Base-by-base conservation (phyloP, 1,139 yeast species). In the Pichia sp. region DNA sequence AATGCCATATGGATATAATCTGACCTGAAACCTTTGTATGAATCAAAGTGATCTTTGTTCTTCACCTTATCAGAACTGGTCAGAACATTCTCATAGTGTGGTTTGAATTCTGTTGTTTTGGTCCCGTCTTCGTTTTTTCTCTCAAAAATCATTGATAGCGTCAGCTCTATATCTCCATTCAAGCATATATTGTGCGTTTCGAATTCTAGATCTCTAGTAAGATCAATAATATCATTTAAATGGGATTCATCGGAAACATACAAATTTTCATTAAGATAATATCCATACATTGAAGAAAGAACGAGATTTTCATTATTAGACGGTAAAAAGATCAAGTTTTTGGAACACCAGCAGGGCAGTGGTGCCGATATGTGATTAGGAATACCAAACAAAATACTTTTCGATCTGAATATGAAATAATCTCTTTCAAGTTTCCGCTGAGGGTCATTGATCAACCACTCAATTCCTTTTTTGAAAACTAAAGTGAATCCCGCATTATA, bases 1-100 rank as follows among this genome's bases (percentile, higher is more conserved):
- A 92, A 75, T 0, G 95, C 88, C 79, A 92, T 74, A 66, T 90
- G 96, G 16, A 90, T 76, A 62, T 79, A 87, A 52, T 87, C 83
- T 54, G 95, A 84, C 66, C 98, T 74, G 71, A 87, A 92, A 0
- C 89, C 95, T 4, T 68, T 67, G 64, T 85, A 92, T 0, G 97
- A 88, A 68, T 93, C 98, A 62, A 85, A 84, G 0, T 66, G 69
- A 1, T 71, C 67, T 4, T 61, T 51, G 55, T 77, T 74, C 10
- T 73, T 63, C 4, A 87, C 80, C 64, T 65, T 81, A 4, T 80
- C 74, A 0, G 97, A 97, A 64, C 86, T 82, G 53, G 72, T 75
- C 43, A 90, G 70, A 30, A 79, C 71, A 8, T 90, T 77, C 4
- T 85, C 81, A 67, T 85, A 86, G 68, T 92, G 97, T 0, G 95